Base-by-base conservation (phyloP, 2,329 filamentous ascomycete genomes). In the Byssothecium circinans region DNA sequence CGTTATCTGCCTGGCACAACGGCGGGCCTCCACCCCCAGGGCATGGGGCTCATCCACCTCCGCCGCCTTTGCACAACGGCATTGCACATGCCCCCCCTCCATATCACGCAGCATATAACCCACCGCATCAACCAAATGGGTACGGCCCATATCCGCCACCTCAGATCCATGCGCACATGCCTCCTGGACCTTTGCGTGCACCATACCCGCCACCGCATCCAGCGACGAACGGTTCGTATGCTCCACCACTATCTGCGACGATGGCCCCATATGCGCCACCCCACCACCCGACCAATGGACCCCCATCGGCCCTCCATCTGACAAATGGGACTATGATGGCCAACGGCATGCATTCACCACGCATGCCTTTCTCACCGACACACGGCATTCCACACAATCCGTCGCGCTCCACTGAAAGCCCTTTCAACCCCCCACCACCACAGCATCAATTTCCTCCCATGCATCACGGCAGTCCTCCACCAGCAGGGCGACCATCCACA, bases 321-420 rank as follows among this genome's bases (percentile, higher is more conserved):
- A 62, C 54, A 47, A 67, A 67, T 32, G 56, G 60, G 19, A 47
- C 48, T 2, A 64, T 69, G 49, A 55, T 69, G 45, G 57, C 57
- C 23, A 73, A 73, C 45, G 69, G 73, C 29, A 56, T 73, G 54
- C 65, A 66, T 34, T 72, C 71, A 19, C 68, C 72, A 20, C 71
- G 61, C 20, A 53, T 68, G 45, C 65, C 67, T 1, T 67, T 68
- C 20, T 72, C 71, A 12, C 69, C 64, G 38, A 70, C 67, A 8
- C 64, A 69, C 44, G 58, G 61, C 42, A 66, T 67, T 35, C 58
- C 58, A 37, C 58, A 71, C 48, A 55, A 58, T 37, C 58, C 68
- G 20, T 64, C 69, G 43, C 64, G 69, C 8, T 64, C 66, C 23
- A 67, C 62, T 1, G 68, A 70, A 41, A 70, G 65, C 29, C 67